Evolutionary conservation across 768 basidiomycete genomes (phyloP), one percentile per base, ranked within the genome.

Genomic region (Dentipellis fragilis): DNA sequence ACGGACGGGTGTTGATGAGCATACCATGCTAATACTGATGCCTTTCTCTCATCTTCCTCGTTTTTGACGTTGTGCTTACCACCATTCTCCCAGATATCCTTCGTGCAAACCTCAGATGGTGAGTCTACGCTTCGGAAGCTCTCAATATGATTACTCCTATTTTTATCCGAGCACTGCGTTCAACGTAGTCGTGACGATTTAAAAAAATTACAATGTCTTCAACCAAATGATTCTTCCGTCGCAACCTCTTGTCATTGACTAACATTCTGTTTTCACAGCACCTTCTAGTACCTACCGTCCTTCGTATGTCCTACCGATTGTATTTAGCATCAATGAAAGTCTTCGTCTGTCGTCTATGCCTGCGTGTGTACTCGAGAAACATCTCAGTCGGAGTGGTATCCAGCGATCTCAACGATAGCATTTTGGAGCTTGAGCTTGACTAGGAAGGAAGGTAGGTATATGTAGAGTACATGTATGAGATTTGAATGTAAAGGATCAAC

Each of bases 21-120:
- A 70, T 52, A 77, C 85, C 87, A 89, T 90, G 88, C 87, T 90
- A 89, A 90, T 89, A 78, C 87, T 90, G 88, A 71, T 48, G 60
- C 42, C 62, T 59, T 56, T 51, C 23, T 14, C 47, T 47, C 21
- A 53, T 80, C 54, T 21, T 68, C 59, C 61, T 29, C 38, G 2
- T 14, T 38, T 40, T 6, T 22, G 14, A 42, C 19, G 3, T 14
- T 42, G 40, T 19, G 22, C 17, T 49, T 6, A 35, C 16, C 17
- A 7, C 23, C 21, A 14, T 16, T 10, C 40, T 42, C 19, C 12
- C 19, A 19, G 8, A 7, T 42, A 4, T 19, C 16, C 19, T 42
- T 14, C 16, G 10, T 2, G 48, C 2, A 22, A 22, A 3, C 2
- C 9, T 49, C 19, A 12, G 10, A 0, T 23, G 17, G 48, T 49